These are phyloP conservation scores for Chytriomyces sp. DNA, from an alignment of 192 early-diverging fungal genomes.

Conservation along the genomic window DNA sequence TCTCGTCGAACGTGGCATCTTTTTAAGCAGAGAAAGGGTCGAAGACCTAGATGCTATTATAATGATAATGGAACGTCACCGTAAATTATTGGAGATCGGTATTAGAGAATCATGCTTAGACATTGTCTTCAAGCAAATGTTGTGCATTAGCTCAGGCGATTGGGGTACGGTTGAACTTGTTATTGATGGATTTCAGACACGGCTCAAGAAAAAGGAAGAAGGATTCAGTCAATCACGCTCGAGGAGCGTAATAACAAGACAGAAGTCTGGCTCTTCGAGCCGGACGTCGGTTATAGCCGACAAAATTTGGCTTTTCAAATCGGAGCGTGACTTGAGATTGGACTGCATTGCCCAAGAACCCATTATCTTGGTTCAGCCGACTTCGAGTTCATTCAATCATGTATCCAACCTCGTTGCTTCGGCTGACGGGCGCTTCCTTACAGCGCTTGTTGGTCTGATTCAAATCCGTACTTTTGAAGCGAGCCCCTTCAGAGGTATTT, in stretches of 20 bases:
- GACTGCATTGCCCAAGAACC: slow-evolving; percentile 7
- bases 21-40: slow-evolving; percentile 3
- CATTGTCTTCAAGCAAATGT: slow-evolving; percentile 16
- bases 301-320: neutral
- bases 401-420: slow-evolving; percentile 3
- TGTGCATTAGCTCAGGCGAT: neutral
- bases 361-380: neutral
- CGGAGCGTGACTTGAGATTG: neutral
- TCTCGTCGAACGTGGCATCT: slow-evolving; percentile 11
- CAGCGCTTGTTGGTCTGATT: neutral
- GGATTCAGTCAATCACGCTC: neutral
- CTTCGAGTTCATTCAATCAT: neutral
- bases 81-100: slow-evolving; percentile 1
- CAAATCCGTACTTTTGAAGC: slow-evolving; percentile 18
- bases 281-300: neutral
- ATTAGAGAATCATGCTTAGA: slow-evolving; percentile 6
- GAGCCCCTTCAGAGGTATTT: slow-evolving; percentile 6
- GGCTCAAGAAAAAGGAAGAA: slow-evolving; percentile 10
- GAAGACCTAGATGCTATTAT: slow-evolving; percentile 18
- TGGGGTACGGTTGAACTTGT: neutral
- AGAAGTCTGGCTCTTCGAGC: neutral
- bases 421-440: slow-evolving; percentile 1
- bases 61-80: neutral
- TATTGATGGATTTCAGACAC: neutral
- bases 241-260: neutral